These are phyloP conservation scores for Camelina sativa DNA, from an alignment of 345 rosid species.

Conservation along the genomic window DNA sequence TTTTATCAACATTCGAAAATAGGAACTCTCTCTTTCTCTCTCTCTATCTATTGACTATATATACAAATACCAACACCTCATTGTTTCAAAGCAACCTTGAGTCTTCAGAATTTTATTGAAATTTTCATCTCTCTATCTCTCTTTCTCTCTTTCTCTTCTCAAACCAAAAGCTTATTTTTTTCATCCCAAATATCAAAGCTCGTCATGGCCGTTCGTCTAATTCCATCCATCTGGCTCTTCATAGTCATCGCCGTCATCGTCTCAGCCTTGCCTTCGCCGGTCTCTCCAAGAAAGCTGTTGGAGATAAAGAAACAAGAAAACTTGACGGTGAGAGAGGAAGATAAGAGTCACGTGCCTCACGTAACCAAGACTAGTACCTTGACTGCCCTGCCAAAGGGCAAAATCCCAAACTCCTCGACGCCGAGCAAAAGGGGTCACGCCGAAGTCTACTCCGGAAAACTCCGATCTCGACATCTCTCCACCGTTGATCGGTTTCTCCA, in stretches of 20 bases:
- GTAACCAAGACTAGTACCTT: slow-evolving; percentile 40
- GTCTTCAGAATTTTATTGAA: slow-evolving; percentile 10
- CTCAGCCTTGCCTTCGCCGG: slow-evolving; percentile 39
- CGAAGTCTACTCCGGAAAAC: slow-evolving; percentile 51
- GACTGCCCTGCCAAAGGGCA: slow-evolving; percentile 68
- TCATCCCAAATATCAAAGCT: slow-evolving; percentile 28
- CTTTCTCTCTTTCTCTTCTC: slow-evolving; percentile 18
- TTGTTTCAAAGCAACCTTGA: slow-evolving; percentile 12
- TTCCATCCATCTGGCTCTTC: slow-evolving; percentile 25
- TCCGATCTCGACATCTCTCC: slow-evolving; percentile 63
- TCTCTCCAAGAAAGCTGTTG: slow-evolving; percentile 57
- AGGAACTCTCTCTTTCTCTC: slow-evolving; percentile 28
- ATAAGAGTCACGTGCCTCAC: slow-evolving; percentile 49
- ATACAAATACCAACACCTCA: slow-evolving; percentile 2
- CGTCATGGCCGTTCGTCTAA: slow-evolving; percentile 55
- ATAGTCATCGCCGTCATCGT: slow-evolving; percentile 47
- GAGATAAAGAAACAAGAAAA: slow-evolving; percentile 20
- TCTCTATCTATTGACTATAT: slow-evolving; percentile 33
- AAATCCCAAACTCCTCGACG: slow-evolving; percentile 60
- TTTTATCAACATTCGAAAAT: slow-evolving; percentile 28
- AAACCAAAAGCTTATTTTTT: background rate
- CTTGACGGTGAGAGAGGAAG: slow-evolving; percentile 40
- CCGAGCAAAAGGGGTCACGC: slow-evolving; percentile 77
- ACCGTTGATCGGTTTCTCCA: slow-evolving; percentile 62
- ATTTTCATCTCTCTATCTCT: slow-evolving; percentile 14